Evolutionary conservation across 1,139 yeast species (phyloP).

Genomic region (Taphrina confusa): DNA sequence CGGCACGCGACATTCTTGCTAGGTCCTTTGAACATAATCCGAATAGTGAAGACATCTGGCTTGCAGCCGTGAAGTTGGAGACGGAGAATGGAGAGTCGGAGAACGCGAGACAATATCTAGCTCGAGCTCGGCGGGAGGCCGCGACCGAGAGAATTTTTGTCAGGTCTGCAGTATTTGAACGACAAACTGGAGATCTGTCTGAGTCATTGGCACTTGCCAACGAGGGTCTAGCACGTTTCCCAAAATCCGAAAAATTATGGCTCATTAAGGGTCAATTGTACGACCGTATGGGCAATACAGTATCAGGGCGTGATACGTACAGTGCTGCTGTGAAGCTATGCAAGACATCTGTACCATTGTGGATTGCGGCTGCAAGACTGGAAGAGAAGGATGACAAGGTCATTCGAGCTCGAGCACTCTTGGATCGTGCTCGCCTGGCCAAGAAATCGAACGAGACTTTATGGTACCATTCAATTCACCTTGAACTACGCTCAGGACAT

Average conservation of each 20-base stretch:
- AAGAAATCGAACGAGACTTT: conserved; percentile 56
- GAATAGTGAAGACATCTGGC: conserved; percentile 61
- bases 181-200: conserved; percentile 48
- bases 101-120: conserved; percentile 53
- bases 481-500: conserved; percentile 61
- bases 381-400: conserved; percentile 52
- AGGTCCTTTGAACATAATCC: conserved; percentile 54
- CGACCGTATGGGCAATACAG: conserved; percentile 45
- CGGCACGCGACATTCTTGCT: conserved; percentile 58
- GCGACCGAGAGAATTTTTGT: conserved; percentile 59
- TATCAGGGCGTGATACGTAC: conserved; percentile 55
- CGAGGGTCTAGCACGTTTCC: conserved; percentile 54
- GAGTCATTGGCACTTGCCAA: conserved; percentile 50
- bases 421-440: conserved; percentile 66
- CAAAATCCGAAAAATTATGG: conserved; percentile 55
- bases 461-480: conserved; percentile 60
- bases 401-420: conserved; percentile 67
- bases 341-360: conserved; percentile 53
- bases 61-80: conserved; percentile 70
- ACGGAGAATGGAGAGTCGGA: conserved; percentile 49
- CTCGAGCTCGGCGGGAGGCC: conserved; percentile 49
- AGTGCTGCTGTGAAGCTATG: conserved; percentile 55
- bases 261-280: conserved; percentile 63
- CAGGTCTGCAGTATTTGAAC: conserved; percentile 60
- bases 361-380: conserved; percentile 59